Evolutionary conservation across 192 early-diverging fungal species (phyloP).

Genomic region (Geranomyces variabilis): DNA sequence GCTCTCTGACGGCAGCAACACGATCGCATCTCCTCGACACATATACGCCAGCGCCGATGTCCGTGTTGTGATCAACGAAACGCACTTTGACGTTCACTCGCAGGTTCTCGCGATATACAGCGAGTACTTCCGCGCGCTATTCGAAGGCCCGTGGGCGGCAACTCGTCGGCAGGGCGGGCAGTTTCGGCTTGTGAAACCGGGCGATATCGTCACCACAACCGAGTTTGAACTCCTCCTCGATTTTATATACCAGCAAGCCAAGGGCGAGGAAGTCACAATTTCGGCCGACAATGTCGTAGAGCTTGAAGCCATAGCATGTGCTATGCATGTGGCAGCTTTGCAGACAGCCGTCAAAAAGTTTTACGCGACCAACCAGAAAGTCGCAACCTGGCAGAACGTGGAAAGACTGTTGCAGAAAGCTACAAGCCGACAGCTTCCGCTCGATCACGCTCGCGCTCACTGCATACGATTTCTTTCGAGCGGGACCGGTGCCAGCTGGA

Average conservation of each 20-base stretch:
- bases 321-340: neutral
- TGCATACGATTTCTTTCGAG: neutral
- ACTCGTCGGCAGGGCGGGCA: no score
- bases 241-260: neutral
- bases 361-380: neutral
- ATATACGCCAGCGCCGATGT: neutral
- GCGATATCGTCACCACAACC: neutral
- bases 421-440: neutral
- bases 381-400: slow-evolving; percentile 1
- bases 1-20: no score
- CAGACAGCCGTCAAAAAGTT: neutral
- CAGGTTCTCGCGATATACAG: neutral
- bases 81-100: neutral
- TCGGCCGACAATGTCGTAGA: neutral
- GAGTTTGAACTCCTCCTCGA: neutral
- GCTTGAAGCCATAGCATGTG: neutral
- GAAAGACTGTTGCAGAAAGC: neutral
- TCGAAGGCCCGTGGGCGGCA: neutral
- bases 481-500: neutral
- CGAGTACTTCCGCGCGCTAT: slow-evolving; percentile 3
- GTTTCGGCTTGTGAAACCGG: neutral
- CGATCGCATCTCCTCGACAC: no score
- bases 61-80: neutral
- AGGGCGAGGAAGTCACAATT: neutral
- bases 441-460: neutral